A percentile compares a stretch with the other conserved stretches of the same genome.
These are phyloP conservation scores for Coemansia sp. DNA, from an alignment of 192 early-diverging fungal species.

Conservation along the genomic window DNA sequence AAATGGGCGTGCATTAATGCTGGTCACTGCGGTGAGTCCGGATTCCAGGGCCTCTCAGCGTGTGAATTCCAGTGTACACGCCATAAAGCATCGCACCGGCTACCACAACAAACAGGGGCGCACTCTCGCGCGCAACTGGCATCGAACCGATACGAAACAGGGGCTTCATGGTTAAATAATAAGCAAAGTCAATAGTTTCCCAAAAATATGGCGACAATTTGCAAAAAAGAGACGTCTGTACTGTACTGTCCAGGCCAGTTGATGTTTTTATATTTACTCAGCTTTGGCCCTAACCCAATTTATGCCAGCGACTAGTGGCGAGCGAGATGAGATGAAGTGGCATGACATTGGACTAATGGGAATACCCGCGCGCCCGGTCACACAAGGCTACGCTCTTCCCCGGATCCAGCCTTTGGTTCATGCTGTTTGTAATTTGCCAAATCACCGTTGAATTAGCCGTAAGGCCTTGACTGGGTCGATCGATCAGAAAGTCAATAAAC, in stretches of 20 bases:
- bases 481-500: neutral
- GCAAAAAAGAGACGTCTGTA: neutral
- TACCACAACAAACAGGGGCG: conserved; percentile 7
- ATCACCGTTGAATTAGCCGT: neutral
- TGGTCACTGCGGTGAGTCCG: conserved; percentile 27
- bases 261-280: neutral
- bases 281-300: neutral
- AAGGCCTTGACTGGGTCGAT: neutral
- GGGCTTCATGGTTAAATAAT: neutral
- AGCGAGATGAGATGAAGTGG: neutral
- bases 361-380: neutral
- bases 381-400: neutral
- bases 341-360: neutral
- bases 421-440: neutral
- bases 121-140: conserved; percentile 12
- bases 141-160: conserved; percentile 27
- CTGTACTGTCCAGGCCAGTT: neutral
- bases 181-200: neutral
- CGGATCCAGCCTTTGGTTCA: neutral
- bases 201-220: neutral
- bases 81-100: conserved; percentile 12
- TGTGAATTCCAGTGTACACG: conserved; percentile 17
- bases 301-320: too few relatives aligned
- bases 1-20: too few relatives aligned
- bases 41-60: conserved; percentile 10